These are phyloP conservation scores for Hordeum pubiflorum DNA, from an alignment of 202 grass and related monocot genomes.

Conservation along the genomic window DNA sequence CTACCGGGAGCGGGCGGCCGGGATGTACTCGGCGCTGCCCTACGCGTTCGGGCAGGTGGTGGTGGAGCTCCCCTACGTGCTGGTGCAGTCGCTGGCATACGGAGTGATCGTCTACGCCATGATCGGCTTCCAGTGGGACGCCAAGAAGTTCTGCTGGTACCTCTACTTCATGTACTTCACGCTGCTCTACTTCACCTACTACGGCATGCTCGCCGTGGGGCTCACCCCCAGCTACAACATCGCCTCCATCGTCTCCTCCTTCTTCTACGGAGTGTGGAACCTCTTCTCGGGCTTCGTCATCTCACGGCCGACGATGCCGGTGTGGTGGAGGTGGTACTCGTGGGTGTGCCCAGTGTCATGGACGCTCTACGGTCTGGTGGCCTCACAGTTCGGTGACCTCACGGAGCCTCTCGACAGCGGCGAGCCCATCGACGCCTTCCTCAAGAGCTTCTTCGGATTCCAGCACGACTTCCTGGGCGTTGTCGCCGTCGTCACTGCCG, in stretches of 20 bases:
- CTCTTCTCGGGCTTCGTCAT: constrained; percentile 67
- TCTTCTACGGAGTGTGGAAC: constrained; percentile 60
- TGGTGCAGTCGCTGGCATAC: constrained; percentile 44
- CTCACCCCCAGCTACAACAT: constrained; percentile 49
- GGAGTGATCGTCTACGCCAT: constrained; percentile 50
- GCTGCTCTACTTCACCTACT: constrained; percentile 62
- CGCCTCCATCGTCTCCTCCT: constrained; percentile 43
- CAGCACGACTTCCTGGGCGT: constrained; percentile 43
- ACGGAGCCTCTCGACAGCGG: not conserved
- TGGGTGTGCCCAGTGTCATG: constrained; percentile 50
- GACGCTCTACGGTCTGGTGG: constrained; percentile 56
- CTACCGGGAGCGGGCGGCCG: constrained; percentile 52
- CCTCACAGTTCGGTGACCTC: constrained; percentile 54
- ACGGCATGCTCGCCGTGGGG: constrained; percentile 53
- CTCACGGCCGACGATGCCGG: constrained; percentile 43
- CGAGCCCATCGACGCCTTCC: constrained; percentile 27
- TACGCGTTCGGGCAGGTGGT: constrained; percentile 49
- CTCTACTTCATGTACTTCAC: constrained; percentile 71
- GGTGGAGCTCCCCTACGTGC: constrained; percentile 47
- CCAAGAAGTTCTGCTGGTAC: constrained; percentile 61
- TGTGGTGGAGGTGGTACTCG: constrained; percentile 71
- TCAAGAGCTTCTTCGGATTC: constrained; percentile 45
- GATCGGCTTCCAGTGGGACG: constrained; percentile 55
- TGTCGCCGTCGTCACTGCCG: constrained; percentile 36
- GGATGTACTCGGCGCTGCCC: constrained; percentile 51